Evolutionary conservation across 495 filamentous ascomycete genomes (phyloP).

Genomic region (Chaetomium tenue): DNA sequence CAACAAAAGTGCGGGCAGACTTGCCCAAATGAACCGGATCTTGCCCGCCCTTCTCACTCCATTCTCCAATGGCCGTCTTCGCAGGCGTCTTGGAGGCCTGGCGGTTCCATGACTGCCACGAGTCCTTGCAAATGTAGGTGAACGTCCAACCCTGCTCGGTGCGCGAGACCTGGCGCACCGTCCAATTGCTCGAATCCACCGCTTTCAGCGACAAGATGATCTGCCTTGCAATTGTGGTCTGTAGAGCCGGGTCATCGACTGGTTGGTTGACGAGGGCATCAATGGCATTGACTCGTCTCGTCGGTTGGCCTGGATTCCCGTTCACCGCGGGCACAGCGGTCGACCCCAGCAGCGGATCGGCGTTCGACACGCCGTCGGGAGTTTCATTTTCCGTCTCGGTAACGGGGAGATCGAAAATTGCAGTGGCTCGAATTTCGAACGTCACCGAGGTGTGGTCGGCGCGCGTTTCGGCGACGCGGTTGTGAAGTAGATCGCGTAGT

Average conservation of each 20-base stretch:
- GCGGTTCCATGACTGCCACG: constrained; percentile 47
- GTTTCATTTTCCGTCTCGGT: constrained; percentile 36
- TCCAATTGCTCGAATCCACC: constrained; percentile 46
- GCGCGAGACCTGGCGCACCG: constrained; percentile 40
- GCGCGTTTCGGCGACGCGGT: constrained; percentile 39
- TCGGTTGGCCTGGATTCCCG: constrained; percentile 11
- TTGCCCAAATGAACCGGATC: constrained; percentile 45
- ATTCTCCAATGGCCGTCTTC: constrained; percentile 41
- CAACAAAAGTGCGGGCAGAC: neutral
- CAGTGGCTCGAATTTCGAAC: constrained; percentile 40
- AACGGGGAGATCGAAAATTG: constrained; percentile 38
- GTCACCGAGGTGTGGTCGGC: constrained; percentile 44
- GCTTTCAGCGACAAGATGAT: constrained; percentile 39
- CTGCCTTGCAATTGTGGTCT: constrained; percentile 43
- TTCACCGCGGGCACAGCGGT: constrained; percentile 15
- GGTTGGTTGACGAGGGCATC: constrained; percentile 47
- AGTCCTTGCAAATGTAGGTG: constrained; percentile 50
- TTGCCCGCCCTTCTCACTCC: constrained; percentile 40
- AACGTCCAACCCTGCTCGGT: constrained; percentile 49
- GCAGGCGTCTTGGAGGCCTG: constrained; percentile 39
- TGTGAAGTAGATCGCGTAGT: constrained; percentile 36
- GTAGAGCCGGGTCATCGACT: constrained; percentile 42
- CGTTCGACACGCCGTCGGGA: constrained; percentile 28
- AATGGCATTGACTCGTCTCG: constrained; percentile 34
- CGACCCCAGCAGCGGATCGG: constrained; percentile 33